Conservation (phyloP, 192 early-diverging fungal genomes). For the Coemansia sp. region DNA sequence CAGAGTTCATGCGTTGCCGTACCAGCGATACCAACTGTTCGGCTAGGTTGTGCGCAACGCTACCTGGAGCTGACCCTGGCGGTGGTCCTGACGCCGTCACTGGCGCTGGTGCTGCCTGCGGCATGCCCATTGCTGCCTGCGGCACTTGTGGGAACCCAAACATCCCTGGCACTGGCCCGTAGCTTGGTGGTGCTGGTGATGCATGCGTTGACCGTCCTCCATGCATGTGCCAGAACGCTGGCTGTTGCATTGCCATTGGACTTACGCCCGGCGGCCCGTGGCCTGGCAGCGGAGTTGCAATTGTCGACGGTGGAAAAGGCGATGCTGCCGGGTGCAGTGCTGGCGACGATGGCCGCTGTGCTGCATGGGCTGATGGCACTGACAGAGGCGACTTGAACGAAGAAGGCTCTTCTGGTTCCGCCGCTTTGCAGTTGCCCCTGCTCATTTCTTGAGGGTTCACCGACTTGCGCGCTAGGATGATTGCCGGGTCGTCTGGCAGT, state of each 20-base stretch:
- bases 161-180: conserved; percentile 30
- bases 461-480: conserved; percentile 46
- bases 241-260: conserved; percentile 15
- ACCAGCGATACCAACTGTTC: conserved; percentile 54
- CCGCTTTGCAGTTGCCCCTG: neutral
- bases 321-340: conserved; percentile 39
- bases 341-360: conserved; percentile 27
- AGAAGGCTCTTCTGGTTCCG: neutral
- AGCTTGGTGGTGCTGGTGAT: conserved; percentile 35
- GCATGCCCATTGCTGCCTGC: conserved; percentile 11
- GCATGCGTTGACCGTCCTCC: conserved; percentile 31
- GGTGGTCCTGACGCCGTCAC: neutral
- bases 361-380: conserved; percentile 17
- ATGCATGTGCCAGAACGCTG: conserved; percentile 30
- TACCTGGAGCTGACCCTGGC: neutral
- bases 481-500: conserved; percentile 30
- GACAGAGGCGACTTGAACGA: conserved; percentile 39
- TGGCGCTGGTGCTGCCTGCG: conserved; percentile 6
- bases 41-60: conserved; percentile 46
- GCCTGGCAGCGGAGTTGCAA: conserved; percentile 44
- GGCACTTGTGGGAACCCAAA: conserved; percentile 35
- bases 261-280: conserved; percentile 11
- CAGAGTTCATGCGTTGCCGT: conserved; percentile 46
- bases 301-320: conserved; percentile 49
- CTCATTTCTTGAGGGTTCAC: conserved; percentile 27